These are phyloP conservation scores for Sporobolomyces pararoseus DNA, from an alignment of 768 basidiomycete genomes.

Conservation along the genomic window DNA sequence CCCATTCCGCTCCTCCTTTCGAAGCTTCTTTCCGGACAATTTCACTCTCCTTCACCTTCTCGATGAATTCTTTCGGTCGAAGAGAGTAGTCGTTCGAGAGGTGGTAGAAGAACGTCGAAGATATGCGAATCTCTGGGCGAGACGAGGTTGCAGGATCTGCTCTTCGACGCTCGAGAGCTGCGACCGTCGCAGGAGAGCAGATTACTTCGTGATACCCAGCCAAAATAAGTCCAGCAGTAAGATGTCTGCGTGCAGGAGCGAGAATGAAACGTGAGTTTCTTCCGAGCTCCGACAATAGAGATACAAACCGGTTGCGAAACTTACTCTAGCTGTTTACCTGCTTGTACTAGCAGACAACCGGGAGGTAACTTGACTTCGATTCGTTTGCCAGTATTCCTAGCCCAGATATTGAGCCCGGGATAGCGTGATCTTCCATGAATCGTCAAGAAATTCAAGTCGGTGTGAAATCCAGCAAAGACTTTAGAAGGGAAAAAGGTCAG, in stretches of 20 bases:
- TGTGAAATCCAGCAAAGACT: conserved; percentile 86
- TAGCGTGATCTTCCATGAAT: conserved; percentile 82
- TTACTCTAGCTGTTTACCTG: conserved; percentile 91
- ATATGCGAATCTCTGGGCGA: conserved; percentile 90
- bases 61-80: conserved; percentile 75
- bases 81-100: conserved; percentile 50
- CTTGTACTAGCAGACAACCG: conserved; percentile 83
- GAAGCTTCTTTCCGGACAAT: conserved; percentile 40
- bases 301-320: conserved; percentile 47
- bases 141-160: conserved; percentile 55
- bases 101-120: conserved; percentile 83
- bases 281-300: not conserved
- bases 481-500: not conserved
- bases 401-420: conserved; percentile 90
- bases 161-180: conserved; percentile 61
- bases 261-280: not conserved
- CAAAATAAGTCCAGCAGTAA: conserved; percentile 64
- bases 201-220: conserved; percentile 87
- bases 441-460: conserved; percentile 89
- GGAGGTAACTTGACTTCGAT: conserved; percentile 81
- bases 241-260: no score
- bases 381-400: conserved; percentile 83
- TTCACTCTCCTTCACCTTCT: conserved; percentile 59
- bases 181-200: conserved; percentile 72
- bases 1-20: not conserved